phyloP scores from a whole-genome alignment of 2,329 filamentous ascomycete species.

The Penicillium occitanis region DNA sequence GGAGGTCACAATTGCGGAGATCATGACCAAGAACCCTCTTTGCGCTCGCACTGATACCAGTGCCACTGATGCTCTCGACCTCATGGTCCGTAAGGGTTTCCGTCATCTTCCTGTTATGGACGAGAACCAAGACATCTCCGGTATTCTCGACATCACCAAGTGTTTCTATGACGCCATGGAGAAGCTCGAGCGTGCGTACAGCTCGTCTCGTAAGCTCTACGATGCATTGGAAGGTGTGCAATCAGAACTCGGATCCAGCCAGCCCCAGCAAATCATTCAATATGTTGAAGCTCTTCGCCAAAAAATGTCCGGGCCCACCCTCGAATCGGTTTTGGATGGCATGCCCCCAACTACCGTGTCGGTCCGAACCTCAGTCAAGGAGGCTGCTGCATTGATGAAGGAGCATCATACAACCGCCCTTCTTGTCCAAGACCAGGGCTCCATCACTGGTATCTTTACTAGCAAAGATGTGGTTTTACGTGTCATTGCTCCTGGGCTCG shows the following conservation, averaged over 20 bases:
- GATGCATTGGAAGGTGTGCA: conserved; percentile 97
- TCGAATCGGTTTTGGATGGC: conserved; percentile 91
- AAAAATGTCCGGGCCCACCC: conserved; percentile 97
- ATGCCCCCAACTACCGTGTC: conserved; percentile 91
- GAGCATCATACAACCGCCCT: conserved; percentile 98
- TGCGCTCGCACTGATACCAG: conserved; percentile 97
- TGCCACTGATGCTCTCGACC: conserved; percentile 91
- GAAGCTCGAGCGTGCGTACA: conserved; percentile 96
- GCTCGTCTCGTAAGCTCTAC: conserved; percentile 95
- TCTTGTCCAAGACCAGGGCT: conserved; percentile 91
- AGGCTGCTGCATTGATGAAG: conserved; percentile 94
- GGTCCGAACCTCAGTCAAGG: conserved; percentile 92
- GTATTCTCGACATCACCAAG: conserved; percentile 97
- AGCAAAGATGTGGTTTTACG: conserved; percentile 98
- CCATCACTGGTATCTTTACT: conserved; percentile 98
- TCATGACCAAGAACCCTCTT: conserved; percentile 99
- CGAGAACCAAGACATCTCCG: conserved; percentile 98
- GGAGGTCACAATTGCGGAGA: conserved; percentile 90
- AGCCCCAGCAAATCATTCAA: conserved; percentile 97
- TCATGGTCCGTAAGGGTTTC: conserved; percentile 99
- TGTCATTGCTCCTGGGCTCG: conserved; percentile 93
- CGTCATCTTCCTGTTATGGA: conserved; percentile 98
- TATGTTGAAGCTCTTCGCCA: conserved; percentile 93
- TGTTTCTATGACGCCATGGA: conserved; percentile 99
- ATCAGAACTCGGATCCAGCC: conserved; percentile 90